Evolutionary conservation across 192 early-diverging fungal genomes (phyloP), one percentile per base, ranked within the genome.

Genomic region (Mortierella hygrophila): DNA sequence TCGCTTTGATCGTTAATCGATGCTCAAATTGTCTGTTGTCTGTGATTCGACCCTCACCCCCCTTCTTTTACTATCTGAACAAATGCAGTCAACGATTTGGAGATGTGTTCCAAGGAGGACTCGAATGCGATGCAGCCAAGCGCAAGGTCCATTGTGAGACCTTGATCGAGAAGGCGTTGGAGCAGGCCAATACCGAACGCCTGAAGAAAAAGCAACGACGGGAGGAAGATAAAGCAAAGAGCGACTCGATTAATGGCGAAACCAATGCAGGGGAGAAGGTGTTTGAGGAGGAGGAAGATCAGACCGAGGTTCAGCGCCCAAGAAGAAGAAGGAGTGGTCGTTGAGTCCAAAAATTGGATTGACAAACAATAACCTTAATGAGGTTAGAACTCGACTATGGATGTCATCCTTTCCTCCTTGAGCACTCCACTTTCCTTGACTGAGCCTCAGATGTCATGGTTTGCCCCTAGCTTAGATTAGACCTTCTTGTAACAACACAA

Each of bases 171-270:
- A 57, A 49, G 10, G 84, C 79, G 0, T 41, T 86, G 68, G 70
- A 44, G 76, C 74, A 85, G 40, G 68, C 15, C 16, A 69, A 76
- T 18, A 38, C 21, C 68, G 68, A 35, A 83, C 89, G 73, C 70
- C 1, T 89, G 80, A 77, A 91, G 84, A 86, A 78, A 73, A 60
- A 54, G 54, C 68, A 83, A 52, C 26, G 23, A n/a, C 44, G 35
- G 18, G 65, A 77, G 18, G 63, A 1, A 68, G 60, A 68, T 21
- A 26, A 32, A 23, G 47, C 16, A 35, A 38, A 26, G 38, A 54
- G 4, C n/a, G 29, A 16, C 23, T 40, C n/a, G 38, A 20, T n/a
- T 16, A 60, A 68, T n/a, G 55, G 16, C 6, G 60, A 68, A 23
- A 47, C 40, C 6, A 40, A 18, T 21, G 75, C 23, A 11, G 46